phyloP scores from a whole-genome alignment of 2,329 filamentous ascomycete genomes.

The Metarhizium humberi region DNA sequence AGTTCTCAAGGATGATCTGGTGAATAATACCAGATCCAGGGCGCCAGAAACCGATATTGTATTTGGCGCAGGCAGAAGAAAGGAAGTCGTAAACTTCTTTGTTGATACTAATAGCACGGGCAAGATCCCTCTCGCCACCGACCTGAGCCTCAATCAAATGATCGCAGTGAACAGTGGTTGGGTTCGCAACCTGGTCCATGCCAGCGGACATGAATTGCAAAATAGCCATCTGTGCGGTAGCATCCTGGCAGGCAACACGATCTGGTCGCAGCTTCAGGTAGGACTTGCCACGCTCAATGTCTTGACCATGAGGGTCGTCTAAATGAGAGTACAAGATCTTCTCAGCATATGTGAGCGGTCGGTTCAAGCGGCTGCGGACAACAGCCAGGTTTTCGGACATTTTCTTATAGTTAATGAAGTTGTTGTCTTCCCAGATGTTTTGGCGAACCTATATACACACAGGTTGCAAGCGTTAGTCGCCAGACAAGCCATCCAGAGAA shows the following conservation, averaged over 20 bases:
- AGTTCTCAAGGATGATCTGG: constrained; percentile 97
- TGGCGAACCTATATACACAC: constrained; percentile 59
- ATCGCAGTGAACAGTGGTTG: constrained; percentile 94
- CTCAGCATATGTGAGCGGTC: constrained; percentile 89
- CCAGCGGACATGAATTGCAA: constrained; percentile 99
- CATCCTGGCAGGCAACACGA: constrained; percentile 98
- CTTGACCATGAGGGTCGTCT: constrained; percentile 91
- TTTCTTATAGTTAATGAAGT: constrained; percentile 99
- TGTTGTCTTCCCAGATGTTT: constrained; percentile 91
- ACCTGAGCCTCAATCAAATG: constrained; percentile 98
- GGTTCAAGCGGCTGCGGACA: constrained; percentile 82
- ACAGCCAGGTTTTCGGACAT: constrained; percentile 96
- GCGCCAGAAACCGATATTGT: constrained; percentile 99
- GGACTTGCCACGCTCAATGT: constrained; percentile 89
- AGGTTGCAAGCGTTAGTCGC: neutral
- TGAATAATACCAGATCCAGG: constrained; percentile 99
- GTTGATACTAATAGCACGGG: constrained; percentile 85
- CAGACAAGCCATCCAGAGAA: neutral
- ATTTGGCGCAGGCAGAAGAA: constrained; percentile 88
- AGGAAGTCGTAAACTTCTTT: constrained; percentile 99
- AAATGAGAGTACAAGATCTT: constrained; percentile 99
- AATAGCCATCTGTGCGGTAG: constrained; percentile 98
- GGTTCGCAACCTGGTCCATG: constrained; percentile 91
- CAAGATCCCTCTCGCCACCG: constrained; percentile 89
- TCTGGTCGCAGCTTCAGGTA: constrained; percentile 97